Evolutionary conservation across 768 basidiomycete genomes (phyloP).

Genomic region (Macrolepiota albuminosa): DNA sequence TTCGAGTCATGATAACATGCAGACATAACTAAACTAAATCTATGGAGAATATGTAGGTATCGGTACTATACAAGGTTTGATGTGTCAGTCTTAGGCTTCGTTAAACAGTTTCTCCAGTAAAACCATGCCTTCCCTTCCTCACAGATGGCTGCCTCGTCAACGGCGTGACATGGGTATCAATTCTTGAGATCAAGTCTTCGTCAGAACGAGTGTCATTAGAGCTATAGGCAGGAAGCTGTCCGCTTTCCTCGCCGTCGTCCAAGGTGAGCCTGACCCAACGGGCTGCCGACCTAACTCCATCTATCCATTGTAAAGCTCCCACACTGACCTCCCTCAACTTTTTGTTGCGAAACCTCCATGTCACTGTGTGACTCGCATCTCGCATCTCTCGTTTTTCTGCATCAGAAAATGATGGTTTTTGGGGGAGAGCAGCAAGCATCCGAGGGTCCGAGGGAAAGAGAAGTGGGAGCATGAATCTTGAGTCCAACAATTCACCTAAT

Average conservation of each 20-base stretch:
- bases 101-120: slow-evolving; percentile 37
- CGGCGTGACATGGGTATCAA: slow-evolving; percentile 47
- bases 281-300: slow-evolving; percentile 55
- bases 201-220: slow-evolving; percentile 24
- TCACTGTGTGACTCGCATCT: slow-evolving; percentile 28
- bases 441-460: slow-evolving; percentile 78
- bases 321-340: slow-evolving; percentile 59
- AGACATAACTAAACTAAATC: slow-evolving; percentile 5
- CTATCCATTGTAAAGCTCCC: slow-evolving; percentile 64
- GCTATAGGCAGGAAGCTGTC: slow-evolving; percentile 19
- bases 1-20: background rate
- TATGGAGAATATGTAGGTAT: background rate
- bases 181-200: slow-evolving; percentile 18
- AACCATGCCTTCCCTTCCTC: slow-evolving; percentile 48
- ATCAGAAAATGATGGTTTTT: slow-evolving; percentile 32
- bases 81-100: slow-evolving; percentile 4
- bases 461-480: slow-evolving; percentile 88
- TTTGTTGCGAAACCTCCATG: slow-evolving; percentile 56
- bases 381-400: slow-evolving; percentile 23
- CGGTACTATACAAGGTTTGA: background rate
- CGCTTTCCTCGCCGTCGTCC: slow-evolving; percentile 37
- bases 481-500: slow-evolving; percentile 89
- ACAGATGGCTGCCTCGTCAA: slow-evolving; percentile 64
- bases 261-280: slow-evolving; percentile 51
- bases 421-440: slow-evolving; percentile 67